Evolutionary conservation across 306 rosid species (phyloP), one percentile per base, ranked within the genome.

Genomic region (Vigna reflexopilosa): DNA sequence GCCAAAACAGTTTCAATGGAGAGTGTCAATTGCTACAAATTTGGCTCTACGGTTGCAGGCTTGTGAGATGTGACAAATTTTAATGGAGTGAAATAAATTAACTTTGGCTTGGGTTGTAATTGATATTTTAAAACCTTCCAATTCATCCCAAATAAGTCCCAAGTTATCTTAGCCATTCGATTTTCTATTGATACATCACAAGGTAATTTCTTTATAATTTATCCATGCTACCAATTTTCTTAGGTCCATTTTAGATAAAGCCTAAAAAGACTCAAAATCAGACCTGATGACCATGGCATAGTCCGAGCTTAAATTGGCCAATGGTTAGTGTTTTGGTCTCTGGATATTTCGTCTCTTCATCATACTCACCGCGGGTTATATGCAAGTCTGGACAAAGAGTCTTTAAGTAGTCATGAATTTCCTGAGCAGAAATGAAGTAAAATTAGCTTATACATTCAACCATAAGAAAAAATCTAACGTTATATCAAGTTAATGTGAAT

Each of bases 211-310:
- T 10, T 34, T 36, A 65, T 2, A 50, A 65, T 32, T 16, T 28
- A 64, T 64, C 70, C 71, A 10, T 42, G 34, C 30, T 66, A 32
- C 34, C 34, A 65, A 19, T 10, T 38, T 40, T 40, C 51, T 42
- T 19, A 20, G 17, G 71, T 42, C 19, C 32, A 67, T 40, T 65
- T 9, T 19, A 1, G 54, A 20, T 42, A 67, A 67, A 72, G 28
- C 19, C 24, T 1, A 13, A 54, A 28, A 28, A 71, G 19, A 54
- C 20, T 67, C 17, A 61, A 68, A 62, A 69, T 52, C 85, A 83
- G 67, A 95, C 99, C 98, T 93, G 99, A 90, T 95, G 99, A 79
- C 99, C 99, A 86, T 95, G 99, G 76, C 99, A 93, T 7, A 95
- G 49, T 80, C 99, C 99, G 76, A 95, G 83, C 90, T 95, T 95